Conservation (phyloP, 2,329 filamentous ascomycete genomes). For the Exophiala viscosa region DNA sequence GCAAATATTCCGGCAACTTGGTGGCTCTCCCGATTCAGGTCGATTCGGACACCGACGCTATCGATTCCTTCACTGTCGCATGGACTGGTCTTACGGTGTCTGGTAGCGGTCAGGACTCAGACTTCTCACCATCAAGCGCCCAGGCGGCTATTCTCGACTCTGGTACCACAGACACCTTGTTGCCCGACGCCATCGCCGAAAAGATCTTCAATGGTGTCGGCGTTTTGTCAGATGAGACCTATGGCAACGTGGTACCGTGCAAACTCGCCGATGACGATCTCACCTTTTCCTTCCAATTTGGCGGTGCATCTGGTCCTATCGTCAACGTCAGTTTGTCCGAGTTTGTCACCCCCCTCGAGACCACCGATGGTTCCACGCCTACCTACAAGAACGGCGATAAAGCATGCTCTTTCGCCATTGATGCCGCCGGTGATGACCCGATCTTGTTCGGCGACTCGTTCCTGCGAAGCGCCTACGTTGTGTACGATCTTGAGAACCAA, state of each 20-base stretch:
- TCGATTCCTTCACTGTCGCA: conserved; percentile 44
- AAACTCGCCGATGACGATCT: conserved; percentile 42
- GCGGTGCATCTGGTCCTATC: conserved; percentile 36
- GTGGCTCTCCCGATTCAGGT: conserved; percentile 57
- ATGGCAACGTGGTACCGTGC: conserved; percentile 40
- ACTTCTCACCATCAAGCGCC: conserved; percentile 34
- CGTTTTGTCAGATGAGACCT: conserved; percentile 42
- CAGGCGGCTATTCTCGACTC: conserved; percentile 66
- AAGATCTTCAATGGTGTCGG: conserved; percentile 56
- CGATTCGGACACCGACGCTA: conserved; percentile 51
- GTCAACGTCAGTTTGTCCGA: conserved; percentile 43
- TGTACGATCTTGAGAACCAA: conserved; percentile 70
- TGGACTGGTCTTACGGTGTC: conserved; percentile 36
- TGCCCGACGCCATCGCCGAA: conserved; percentile 59
- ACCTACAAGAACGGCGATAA: conserved; percentile 52
- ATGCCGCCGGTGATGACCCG: conserved; percentile 54
- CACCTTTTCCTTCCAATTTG: conserved; percentile 51
- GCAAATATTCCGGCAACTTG: conserved; percentile 65
- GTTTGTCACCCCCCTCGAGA: conserved; percentile 58
- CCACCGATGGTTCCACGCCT: conserved; percentile 45
- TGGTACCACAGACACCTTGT: conserved; percentile 67
- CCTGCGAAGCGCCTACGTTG: conserved; percentile 68
- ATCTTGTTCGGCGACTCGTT: conserved; percentile 71
- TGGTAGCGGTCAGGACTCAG: conserved; percentile 33
- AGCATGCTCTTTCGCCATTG: conserved; percentile 66